These are phyloP conservation scores for Mucor saturninus DNA, from an alignment of 371 early-diverging fungal genomes.

Conservation along the genomic window DNA sequence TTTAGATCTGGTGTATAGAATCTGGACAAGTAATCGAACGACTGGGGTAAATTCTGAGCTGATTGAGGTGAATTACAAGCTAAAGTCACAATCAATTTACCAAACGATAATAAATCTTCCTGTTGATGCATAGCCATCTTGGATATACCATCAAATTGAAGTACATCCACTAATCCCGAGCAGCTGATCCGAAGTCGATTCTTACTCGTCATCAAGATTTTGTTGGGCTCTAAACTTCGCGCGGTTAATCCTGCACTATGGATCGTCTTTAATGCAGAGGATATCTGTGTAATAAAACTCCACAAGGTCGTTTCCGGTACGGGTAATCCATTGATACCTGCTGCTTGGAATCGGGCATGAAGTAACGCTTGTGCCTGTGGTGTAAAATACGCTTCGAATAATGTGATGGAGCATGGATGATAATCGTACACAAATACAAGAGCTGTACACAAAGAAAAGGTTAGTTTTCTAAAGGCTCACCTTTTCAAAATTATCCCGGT, in stretches of 20 bases:
- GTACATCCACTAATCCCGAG: constrained; percentile 84
- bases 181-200: constrained; percentile 86
- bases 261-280: constrained; percentile 82
- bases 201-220: constrained; percentile 82
- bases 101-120: constrained; percentile 87
- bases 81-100: constrained; percentile 82
- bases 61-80: constrained; percentile 76
- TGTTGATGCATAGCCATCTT: constrained; percentile 75
- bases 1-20: constrained; percentile 81
- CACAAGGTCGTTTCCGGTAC: constrained; percentile 82
- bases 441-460: constrained; percentile 42
- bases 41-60: constrained; percentile 69
- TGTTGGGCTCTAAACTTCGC: constrained; percentile 77
- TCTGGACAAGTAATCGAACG: constrained; percentile 75
- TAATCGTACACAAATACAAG: constrained; percentile 90
- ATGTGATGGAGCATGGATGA: constrained; percentile 82
- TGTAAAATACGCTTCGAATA: constrained; percentile 72
- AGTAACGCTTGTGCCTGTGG: constrained; percentile 58
- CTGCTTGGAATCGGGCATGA: constrained; percentile 44
- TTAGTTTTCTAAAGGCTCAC: no score
- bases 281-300: constrained; percentile 87
- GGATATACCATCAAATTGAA: constrained; percentile 68
- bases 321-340: constrained; percentile 38
- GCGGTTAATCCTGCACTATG: constrained; percentile 84
- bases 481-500: no score